Percentiles rank a stretch among this genome's conserved stretches.
Evolutionary conservation across 495 filamentous ascomycete genomes (phyloP).

Genomic region (Geopyxis carbonaria): DNA sequence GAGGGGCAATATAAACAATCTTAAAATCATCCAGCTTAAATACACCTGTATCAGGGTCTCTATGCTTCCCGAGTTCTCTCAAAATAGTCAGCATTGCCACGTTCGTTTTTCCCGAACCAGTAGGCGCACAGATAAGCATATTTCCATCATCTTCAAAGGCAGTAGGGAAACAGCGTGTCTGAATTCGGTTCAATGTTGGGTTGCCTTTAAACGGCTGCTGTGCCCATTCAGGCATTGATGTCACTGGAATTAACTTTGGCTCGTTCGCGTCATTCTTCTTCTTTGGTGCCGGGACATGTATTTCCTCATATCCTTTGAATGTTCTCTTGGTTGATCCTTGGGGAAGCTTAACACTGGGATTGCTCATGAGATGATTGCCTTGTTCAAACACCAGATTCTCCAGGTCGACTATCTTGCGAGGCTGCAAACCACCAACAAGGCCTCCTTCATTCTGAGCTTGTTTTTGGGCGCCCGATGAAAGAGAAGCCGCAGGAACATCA

Average conservation of each 20-base stretch:
- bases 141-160: conserved; percentile 94
- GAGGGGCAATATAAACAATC: conserved; percentile 81
- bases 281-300: conserved; percentile 86
- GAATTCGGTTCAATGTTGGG: conserved; percentile 79
- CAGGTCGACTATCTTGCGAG: conserved; percentile 71
- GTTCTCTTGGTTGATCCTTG: conserved; percentile 86
- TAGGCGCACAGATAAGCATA: conserved; percentile 92
- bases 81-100: conserved; percentile 95
- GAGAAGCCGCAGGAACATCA: conserved; percentile 44
- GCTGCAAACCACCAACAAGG: conserved; percentile 71
- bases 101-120: conserved; percentile 95
- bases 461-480: conserved; percentile 27
- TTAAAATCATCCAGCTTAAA: conserved; percentile 94
- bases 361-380: conserved; percentile 97
- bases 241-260: conserved; percentile 55
- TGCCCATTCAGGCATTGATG: conserved; percentile 85
- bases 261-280: conserved; percentile 64
- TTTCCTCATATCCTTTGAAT: conserved; percentile 97
- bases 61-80: conserved; percentile 89
- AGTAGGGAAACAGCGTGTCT: conserved; percentile 76
- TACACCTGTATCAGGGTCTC: conserved; percentile 68
- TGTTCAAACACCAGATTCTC: conserved; percentile 96
- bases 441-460: conserved; percentile 44
- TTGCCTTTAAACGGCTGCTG: conserved; percentile 54
- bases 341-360: conserved; percentile 84